Conservation (phyloP, 805 yeast genomes). For the Brettanomyces custersianus region DNA sequence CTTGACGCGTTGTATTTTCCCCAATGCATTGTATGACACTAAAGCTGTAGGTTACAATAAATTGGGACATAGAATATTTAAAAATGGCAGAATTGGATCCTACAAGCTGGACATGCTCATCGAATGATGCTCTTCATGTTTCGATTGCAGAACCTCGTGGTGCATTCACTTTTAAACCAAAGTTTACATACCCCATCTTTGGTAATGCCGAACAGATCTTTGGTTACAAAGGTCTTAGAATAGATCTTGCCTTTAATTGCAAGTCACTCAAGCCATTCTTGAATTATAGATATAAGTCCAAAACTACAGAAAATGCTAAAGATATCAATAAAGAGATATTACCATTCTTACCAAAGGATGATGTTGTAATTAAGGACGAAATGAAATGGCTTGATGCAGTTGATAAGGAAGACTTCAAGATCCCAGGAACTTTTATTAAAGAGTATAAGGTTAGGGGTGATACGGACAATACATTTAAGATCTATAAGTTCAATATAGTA, state of each 20-base stretch:
- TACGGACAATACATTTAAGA: conserved; percentile 29
- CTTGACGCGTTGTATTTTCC: too few species aligned
- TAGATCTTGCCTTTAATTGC: conserved; percentile 67
- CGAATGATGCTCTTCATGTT: conserved; percentile 59
- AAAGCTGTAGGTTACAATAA: conserved; percentile 6
- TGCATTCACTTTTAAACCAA: conserved; percentile 60
- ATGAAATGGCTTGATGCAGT: conserved; percentile 53
- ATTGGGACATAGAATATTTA: not conserved
- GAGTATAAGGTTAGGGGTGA: conserved; percentile 19
- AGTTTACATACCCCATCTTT: conserved; percentile 85
- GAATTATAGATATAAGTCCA: conserved; percentile 45
- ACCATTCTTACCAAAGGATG: conserved; percentile 49
- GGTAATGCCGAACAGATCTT: conserved; percentile 86
- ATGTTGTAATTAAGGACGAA: conserved; percentile 56
- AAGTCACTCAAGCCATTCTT: conserved; percentile 66
- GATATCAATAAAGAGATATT: conserved; percentile 50
- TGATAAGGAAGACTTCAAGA: conserved; percentile 32
- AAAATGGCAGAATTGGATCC: conserved; percentile 20
- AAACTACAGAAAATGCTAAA: conserved; percentile 46
- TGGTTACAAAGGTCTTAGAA: conserved; percentile 66
- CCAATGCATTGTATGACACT: too few species aligned
- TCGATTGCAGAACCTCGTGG: conserved; percentile 52
- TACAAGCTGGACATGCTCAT: conserved; percentile 59
- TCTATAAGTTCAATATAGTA: conserved; percentile 41
- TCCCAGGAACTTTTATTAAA: conserved; percentile 25